A percentile compares a stretch with the other conserved stretches of the same genome.
These are phyloP conservation scores for Psilocybe cyanescens DNA, from an alignment of 768 basidiomycete genomes.

Conservation along the genomic window DNA sequence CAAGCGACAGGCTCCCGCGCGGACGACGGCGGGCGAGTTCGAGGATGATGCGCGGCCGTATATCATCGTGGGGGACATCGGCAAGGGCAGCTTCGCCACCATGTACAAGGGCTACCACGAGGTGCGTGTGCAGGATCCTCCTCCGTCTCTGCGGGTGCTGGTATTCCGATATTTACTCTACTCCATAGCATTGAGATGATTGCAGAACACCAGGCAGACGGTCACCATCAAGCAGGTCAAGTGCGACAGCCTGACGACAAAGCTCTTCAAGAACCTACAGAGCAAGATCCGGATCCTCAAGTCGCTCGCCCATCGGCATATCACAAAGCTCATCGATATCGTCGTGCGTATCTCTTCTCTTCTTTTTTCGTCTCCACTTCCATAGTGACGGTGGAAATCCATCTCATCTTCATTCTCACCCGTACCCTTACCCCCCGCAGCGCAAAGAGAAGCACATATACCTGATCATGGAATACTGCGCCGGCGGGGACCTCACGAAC, in stretches of 20 bases:
- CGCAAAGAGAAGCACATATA: conserved; percentile 82
- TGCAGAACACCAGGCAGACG: conserved; percentile 71
- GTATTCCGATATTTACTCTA: too few relatives aligned
- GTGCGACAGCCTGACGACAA: conserved; percentile 83
- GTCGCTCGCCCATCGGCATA: conserved; percentile 88
- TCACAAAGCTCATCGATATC: conserved; percentile 92
- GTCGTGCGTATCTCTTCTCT: conserved; percentile 34
- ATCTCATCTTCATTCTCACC: too few relatives aligned
- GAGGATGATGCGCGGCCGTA: conserved; percentile 80
- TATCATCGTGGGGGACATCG: conserved; percentile 75
- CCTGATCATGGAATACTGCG: conserved; percentile 97
- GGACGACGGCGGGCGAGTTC: conserved; percentile 11
- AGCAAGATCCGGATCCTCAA: conserved; percentile 98
- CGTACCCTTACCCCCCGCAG: conserved; percentile 21
- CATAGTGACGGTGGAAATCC: too few relatives aligned
- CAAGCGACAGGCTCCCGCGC: conserved; percentile 20
- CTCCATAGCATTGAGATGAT: too few relatives aligned
- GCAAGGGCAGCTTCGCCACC: conserved; percentile 95
- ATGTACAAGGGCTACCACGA: conserved; percentile 92
- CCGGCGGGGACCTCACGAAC: conserved; percentile 93
- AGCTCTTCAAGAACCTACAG: conserved; percentile 95
- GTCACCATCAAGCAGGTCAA: conserved; percentile 97
- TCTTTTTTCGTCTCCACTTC: too few relatives aligned
- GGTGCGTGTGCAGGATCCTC: too few relatives aligned
- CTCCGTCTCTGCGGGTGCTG: too few relatives aligned